Evolutionary conservation across 2,329 filamentous ascomycete species (phyloP).

Genomic region (Colletotrichum magnum): DNA sequence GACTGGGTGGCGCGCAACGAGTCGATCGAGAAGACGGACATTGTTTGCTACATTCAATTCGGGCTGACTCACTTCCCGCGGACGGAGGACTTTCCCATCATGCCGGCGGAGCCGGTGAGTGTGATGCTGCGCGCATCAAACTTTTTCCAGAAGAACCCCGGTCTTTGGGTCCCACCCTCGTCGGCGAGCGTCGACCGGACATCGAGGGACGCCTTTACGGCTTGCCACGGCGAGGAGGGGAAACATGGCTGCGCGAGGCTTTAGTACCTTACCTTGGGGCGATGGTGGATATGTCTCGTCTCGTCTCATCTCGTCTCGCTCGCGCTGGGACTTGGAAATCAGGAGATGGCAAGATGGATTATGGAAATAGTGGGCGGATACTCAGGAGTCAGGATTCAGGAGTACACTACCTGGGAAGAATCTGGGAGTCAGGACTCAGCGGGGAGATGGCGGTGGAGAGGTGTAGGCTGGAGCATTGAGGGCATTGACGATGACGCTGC

Average conservation of each 20-base stretch:
- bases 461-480: too few species aligned
- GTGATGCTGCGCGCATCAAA: constrained; percentile 64
- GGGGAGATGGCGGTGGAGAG: too few species aligned
- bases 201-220: constrained; percentile 2
- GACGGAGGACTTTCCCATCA: constrained; percentile 71
- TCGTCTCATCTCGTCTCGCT: too few species aligned
- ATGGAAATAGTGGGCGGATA: too few species aligned
- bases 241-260: not conserved
- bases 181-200: constrained; percentile 7
- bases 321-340: too few species aligned
- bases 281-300: not conserved
- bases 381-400: too few species aligned
- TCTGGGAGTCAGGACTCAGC: too few species aligned
- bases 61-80: constrained; percentile 68
- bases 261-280: not conserved
- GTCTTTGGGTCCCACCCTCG: constrained; percentile 49
- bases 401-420: too few species aligned
- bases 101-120: constrained; percentile 69
- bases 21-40: constrained; percentile 67
- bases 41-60: constrained; percentile 71
- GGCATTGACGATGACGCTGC: too few species aligned
- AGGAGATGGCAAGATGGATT: too few species aligned
- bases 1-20: constrained; percentile 51
- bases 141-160: constrained; percentile 67
- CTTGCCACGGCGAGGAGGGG: not conserved